phyloP scores from a whole-genome alignment of 2,329 filamentous ascomycete genomes.

The Leptosphaerulina australis region DNA sequence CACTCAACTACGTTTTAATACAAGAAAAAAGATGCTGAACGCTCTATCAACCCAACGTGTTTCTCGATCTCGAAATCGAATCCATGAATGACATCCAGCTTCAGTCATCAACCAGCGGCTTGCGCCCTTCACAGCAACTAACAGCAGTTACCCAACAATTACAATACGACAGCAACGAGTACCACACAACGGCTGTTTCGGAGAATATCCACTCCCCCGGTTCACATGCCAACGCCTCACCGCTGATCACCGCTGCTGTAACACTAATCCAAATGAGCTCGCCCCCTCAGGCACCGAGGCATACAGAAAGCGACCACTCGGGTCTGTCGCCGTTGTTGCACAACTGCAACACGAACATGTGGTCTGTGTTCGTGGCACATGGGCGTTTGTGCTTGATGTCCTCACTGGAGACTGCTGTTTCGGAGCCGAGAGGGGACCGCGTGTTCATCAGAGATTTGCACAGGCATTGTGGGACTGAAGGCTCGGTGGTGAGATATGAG shows the following conservation, averaged over 20 bases:
- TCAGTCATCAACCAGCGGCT: too few relatives aligned
- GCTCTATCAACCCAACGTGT: too few relatives aligned
- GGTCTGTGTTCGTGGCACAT: conserved; percentile 23
- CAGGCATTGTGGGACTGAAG: not conserved
- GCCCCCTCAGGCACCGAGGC: not conserved
- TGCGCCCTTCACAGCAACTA: not conserved
- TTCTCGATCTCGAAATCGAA: too few relatives aligned
- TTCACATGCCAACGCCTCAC: conserved; percentile 14
- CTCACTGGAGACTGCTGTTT: too few relatives aligned
- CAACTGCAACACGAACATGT: conserved; percentile 24
- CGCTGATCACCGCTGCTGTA: conserved; percentile 12
- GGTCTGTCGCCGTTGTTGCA: conserved; percentile 10
- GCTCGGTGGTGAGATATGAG: not conserved
- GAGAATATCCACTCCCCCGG: conserved; percentile 34
- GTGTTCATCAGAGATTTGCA: not conserved
- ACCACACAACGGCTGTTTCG: conserved; percentile 23
- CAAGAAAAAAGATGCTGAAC: too few relatives aligned
- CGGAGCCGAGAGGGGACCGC: too few relatives aligned
- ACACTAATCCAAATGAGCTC: not conserved
- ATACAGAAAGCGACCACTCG: conserved; percentile 5
- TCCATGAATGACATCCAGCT: too few relatives aligned
- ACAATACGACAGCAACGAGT: conserved; percentile 2
- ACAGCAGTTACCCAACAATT: not conserved
- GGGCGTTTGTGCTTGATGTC: not conserved
- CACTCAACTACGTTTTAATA: too few relatives aligned